Base-by-base conservation (phyloP, 371 early-diverging fungal species). In the Mortierella sp. region DNA sequence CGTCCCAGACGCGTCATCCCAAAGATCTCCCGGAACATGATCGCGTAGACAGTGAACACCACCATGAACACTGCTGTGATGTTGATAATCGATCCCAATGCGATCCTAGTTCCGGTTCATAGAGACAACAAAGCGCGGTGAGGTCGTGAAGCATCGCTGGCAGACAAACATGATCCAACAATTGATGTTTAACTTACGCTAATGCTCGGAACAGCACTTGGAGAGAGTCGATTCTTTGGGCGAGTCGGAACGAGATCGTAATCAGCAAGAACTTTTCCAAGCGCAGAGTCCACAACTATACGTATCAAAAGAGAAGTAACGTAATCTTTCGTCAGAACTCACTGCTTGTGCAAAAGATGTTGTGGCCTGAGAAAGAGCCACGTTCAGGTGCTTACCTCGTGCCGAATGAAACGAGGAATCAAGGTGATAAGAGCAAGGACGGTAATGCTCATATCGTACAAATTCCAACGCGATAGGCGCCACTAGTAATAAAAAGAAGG, bases 1-100 rank as follows among this genome's bases (percentile, higher is more conserved):
- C 79, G 88, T 0, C 92, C 92, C 55, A 87, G 90, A 0, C 90
- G 88, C 21, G 91, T 91, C 69, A 82, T 80, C 2, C 85, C 89
- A 80, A 91, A 91, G 11, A 89, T 26, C 55, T 91, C 91, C 44
- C 91, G 89, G 74, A 91, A 88, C 48, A 87, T 83, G 50, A 91
- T 88, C 0, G 90, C 90, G 73, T 91, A 91, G 4, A 89, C 88
- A 5, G 89, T 55, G 37, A 90, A 86, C 1, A 91, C 89, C 13
- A 91, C 81, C 54, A 78, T 77, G 73, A 90, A 89, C 3, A 89
- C 90, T n/a, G 82, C 82, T 2, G 91, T 87, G 50, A 91, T 89
- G 73, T 88, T 89, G 59, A 88, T 73, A 50, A 91, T 90, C 0
- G 89, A 88, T 16, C 88, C 90, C 14, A 89, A 24, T 3, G 92